Percentiles rank a stretch among this genome's conserved stretches.
phyloP scores from a whole-genome alignment of 441 rosid genomes.

The Euphorbia corollata region DNA sequence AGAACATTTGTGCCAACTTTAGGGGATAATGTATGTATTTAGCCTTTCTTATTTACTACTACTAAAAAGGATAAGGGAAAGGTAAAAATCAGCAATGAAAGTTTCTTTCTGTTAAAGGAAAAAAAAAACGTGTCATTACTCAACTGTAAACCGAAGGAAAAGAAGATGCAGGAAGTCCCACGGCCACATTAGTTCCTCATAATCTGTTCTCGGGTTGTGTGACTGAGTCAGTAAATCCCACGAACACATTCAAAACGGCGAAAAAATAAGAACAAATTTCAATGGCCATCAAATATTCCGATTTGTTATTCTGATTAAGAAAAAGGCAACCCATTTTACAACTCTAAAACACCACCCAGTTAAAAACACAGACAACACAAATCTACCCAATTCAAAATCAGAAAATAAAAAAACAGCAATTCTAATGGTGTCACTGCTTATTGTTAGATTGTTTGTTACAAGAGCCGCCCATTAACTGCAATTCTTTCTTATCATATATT shows the following conservation, averaged over 20 bases:
- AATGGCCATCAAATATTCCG: neutral
- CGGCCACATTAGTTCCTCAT: neutral
- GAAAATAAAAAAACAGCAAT: neutral
- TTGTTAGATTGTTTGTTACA: constrained; percentile 13
- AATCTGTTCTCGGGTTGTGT: neutral
- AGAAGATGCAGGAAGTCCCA: neutral
- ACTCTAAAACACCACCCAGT: neutral
- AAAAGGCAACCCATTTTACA: neutral
- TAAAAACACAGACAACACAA: neutral
- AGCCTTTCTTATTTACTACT: too few species aligned
- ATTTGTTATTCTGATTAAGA: neutral
- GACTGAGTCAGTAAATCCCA: neutral
- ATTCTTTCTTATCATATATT: constrained; percentile 40
- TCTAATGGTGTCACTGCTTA: neutral
- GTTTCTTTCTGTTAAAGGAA: too few species aligned
- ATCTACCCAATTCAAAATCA: neutral
- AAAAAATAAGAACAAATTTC: neutral
- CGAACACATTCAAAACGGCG: neutral
- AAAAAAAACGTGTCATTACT: too few species aligned
- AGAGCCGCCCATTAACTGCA: constrained; percentile 38
- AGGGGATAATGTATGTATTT: too few species aligned
- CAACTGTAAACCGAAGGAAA: neutral
- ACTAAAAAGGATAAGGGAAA: too few species aligned
- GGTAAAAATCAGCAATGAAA: too few species aligned
- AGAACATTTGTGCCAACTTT: too few species aligned